These are phyloP conservation scores for Nemania serpens DNA, from an alignment of 2,329 filamentous ascomycete genomes.

Conservation along the genomic window DNA sequence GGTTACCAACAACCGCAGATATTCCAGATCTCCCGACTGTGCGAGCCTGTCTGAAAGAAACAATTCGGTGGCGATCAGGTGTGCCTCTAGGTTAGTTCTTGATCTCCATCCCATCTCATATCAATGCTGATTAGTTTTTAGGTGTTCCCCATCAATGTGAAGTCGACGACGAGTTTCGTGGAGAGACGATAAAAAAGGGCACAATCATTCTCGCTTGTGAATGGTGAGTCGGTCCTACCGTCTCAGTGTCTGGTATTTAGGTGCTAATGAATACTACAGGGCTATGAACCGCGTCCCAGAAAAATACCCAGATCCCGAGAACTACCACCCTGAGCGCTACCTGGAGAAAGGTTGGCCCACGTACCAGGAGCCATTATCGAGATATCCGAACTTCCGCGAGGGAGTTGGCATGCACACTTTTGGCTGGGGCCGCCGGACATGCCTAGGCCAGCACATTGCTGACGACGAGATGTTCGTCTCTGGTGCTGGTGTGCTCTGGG, in stretches of 20 bases:
- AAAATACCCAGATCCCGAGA: conserved; percentile 67
- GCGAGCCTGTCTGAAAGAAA: conserved; percentile 62
- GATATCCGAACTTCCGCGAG: conserved; percentile 65
- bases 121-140: conserved; percentile 27
- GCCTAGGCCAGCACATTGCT: conserved; percentile 65
- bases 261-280: conserved; percentile 40
- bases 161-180: conserved; percentile 51
- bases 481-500: conserved; percentile 55
- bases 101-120: neutral
- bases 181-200: conserved; percentile 53
- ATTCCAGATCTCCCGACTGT: conserved; percentile 56
- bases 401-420: conserved; percentile 65
- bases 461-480: conserved; percentile 62
- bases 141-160: conserved; percentile 57
- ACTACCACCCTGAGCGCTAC: conserved; percentile 65
- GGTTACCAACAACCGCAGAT: conserved; percentile 57
- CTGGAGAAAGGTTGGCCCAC: conserved; percentile 66
- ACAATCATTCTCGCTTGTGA: conserved; percentile 56
- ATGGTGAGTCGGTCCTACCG: conserved; percentile 44
- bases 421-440: conserved; percentile 66
- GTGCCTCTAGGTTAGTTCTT: conserved; percentile 52
- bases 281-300: conserved; percentile 61
- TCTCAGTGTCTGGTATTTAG: neutral
- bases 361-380: conserved; percentile 66
- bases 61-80: conserved; percentile 61